A percentile compares a stretch with the other conserved stretches of the same genome.
phyloP scores from a whole-genome alignment of 805 yeast species.

The Yamadazyma endophytica region DNA sequence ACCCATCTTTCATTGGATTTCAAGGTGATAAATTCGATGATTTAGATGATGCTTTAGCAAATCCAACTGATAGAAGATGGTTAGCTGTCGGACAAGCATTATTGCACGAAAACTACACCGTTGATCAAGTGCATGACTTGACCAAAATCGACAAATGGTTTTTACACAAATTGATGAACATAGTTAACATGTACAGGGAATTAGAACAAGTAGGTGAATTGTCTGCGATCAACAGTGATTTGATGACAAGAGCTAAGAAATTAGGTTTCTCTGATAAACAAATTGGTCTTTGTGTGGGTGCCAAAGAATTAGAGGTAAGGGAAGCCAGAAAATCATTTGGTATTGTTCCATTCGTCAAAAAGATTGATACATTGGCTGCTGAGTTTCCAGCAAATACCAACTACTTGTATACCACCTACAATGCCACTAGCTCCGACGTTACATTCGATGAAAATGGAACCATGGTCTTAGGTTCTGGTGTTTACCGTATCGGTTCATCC shows the following conservation, averaged over 20 bases:
- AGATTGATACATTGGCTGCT: slow-evolving; percentile 96
- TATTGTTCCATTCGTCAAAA: slow-evolving; percentile 89
- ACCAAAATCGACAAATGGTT: slow-evolving; percentile 97
- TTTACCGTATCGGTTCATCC: slow-evolving; percentile 95
- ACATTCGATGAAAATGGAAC: slow-evolving; percentile 86
- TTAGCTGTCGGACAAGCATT: slow-evolving; percentile 97
- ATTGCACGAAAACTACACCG: slow-evolving; percentile 84
- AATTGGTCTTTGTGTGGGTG: slow-evolving; percentile 71
- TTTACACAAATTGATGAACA: slow-evolving; percentile 85
- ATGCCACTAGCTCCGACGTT: slow-evolving; percentile 82
- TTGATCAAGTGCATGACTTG: slow-evolving; percentile 85
- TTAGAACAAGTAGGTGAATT: slow-evolving; percentile 59
- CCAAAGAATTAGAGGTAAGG: slow-evolving; percentile 79
- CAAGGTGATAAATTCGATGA: slow-evolving; percentile 80
- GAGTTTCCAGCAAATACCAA: slow-evolving; percentile 98
- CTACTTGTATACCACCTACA: slow-evolving; percentile 93
- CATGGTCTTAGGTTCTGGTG: slow-evolving; percentile 97
- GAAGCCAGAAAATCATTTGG: slow-evolving; percentile 74
- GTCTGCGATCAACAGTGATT: slow-evolving; percentile 58
- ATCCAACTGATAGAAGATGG: slow-evolving; percentile 96
- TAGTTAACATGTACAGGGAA: slow-evolving; percentile 83
- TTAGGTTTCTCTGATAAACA: slow-evolving; percentile 95
- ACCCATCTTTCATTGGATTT: slow-evolving; percentile 86
- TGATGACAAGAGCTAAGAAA: slow-evolving; percentile 78
- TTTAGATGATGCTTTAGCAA: slow-evolving; percentile 70